Evolutionary conservation across 2,329 filamentous ascomycete species (phyloP), one percentile per base, ranked within the genome.

Genomic region (Hortaea werneckii): DNA sequence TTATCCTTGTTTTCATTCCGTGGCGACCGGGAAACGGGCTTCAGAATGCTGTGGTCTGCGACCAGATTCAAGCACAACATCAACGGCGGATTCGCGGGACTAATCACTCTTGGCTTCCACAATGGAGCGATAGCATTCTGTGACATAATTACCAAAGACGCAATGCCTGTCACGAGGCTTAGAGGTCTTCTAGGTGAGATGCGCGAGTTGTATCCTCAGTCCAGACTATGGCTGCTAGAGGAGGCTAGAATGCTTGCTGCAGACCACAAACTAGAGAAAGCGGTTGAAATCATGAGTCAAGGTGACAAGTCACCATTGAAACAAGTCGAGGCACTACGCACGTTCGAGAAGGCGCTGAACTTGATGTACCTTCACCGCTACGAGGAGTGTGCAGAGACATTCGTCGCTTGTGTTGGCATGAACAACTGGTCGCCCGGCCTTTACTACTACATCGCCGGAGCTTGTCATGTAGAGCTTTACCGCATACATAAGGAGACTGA

Each of bases 341-440:
- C 81, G 59, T 98, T 96, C 60, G 90, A 96, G 66, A 78, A 84
- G 55, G 82, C 82, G 39, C 67, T 96, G 52, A 79, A 84, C 57
- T 75, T 78, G 50, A 84, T 95, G 79, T 89, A 85, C 58, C 67
- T 83, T 12, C 85, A 94, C 62, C 75, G 83, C 51, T 95, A 90
- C 69, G 66, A 78, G 6, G 73, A 81, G 4, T 88, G 85, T 65
- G 78, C 85, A 3, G 75, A 83, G 46, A 76, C 79, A 0, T 96
- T 95, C 65, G 65, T 89, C 42, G 72, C 74, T 54, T 74, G 74
- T 64, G 71, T 86, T 8, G 81, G 85, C 45, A 74, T 92, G 45
- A 95, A 95, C 66, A 86, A 86, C 56, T 96, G 92, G 92, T 89
- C 83, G 46, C 87, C 88, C 43, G 80, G 83, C 0, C 65, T 96